Conservation (phyloP, 495 filamentous ascomycete species). For the Penicillium coffeae region DNA sequence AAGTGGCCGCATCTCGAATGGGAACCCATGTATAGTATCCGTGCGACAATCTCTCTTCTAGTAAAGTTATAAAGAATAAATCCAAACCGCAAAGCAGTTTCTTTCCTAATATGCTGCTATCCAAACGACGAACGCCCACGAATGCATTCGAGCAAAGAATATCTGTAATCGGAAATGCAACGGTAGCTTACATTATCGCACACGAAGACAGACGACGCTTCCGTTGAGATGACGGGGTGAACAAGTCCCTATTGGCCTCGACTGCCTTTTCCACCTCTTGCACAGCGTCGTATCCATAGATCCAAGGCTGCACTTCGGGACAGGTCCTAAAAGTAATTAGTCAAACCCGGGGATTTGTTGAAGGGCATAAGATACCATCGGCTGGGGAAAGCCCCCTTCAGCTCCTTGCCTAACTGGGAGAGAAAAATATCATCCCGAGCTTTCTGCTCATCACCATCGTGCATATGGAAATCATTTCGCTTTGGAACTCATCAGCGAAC, state of each 20-base stretch:
- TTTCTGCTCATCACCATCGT: conserved; percentile 52
- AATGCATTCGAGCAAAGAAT: no score
- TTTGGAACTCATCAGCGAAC: conserved; percentile 25
- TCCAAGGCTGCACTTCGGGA: conserved; percentile 54
- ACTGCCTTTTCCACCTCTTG: conserved; percentile 52
- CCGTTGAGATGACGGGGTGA: background rate
- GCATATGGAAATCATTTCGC: conserved; percentile 57
- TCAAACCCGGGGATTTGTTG: background rate
- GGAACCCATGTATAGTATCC: background rate
- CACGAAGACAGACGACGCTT: background rate
- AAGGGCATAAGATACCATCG: conserved; percentile 38
- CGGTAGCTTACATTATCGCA: background rate
- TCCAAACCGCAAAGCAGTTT: no score
- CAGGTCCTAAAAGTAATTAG: conserved; percentile 41
- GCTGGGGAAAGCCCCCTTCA: conserved; percentile 52
- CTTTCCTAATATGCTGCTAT: no score
- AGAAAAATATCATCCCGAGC: conserved; percentile 48
- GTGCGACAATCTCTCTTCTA: background rate
- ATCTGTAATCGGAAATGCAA: no score
- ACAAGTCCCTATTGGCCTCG: background rate
- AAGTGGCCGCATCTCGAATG: background rate
- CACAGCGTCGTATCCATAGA: conserved; percentile 62
- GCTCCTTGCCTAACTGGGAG: conserved; percentile 35
- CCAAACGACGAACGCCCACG: no score
- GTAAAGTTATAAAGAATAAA: no score